Evolutionary conservation across 2,329 filamentous ascomycete species (phyloP).

Genomic region (Arthrobotrys entomopaga): DNA sequence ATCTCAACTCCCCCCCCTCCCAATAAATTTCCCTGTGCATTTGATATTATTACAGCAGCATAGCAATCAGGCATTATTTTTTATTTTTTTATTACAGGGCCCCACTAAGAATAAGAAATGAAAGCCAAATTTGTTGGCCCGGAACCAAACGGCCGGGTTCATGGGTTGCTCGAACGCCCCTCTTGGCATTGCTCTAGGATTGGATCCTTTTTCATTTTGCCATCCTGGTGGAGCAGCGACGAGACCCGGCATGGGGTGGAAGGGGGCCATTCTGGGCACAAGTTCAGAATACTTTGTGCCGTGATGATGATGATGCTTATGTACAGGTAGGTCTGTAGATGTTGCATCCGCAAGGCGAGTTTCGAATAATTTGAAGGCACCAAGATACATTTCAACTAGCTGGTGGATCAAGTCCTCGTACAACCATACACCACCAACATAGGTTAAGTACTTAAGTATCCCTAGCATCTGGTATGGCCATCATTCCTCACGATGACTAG

Average conservation of each 20-base stretch:
- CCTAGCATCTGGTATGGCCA: too few relatives aligned
- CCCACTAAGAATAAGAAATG: conserved; percentile 52
- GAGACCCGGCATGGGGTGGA: background rate
- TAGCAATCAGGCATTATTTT: conserved; percentile 22
- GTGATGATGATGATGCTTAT: too few relatives aligned
- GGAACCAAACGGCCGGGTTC: conserved; percentile 56
- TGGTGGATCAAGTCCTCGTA: too few relatives aligned
- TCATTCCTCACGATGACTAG: too few relatives aligned
- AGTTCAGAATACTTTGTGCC: too few relatives aligned
- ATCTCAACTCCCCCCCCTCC: background rate
- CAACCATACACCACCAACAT: too few relatives aligned
- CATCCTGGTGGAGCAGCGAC: conserved; percentile 28
- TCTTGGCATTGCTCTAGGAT: conserved; percentile 40
- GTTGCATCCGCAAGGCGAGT: too few relatives aligned
- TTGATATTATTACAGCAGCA: too few relatives aligned
- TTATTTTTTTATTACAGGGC: conserved; percentile 9
- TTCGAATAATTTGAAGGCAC: too few relatives aligned
- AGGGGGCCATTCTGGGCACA: background rate
- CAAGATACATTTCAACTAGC: too few relatives aligned
- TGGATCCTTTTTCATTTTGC: conserved; percentile 45
- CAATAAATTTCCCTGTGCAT: background rate
- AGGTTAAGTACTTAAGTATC: too few relatives aligned
- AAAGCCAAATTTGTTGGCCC: conserved; percentile 49
- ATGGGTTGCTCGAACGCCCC: conserved; percentile 44
- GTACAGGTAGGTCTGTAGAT: too few relatives aligned